These are phyloP conservation scores for Closterium sp. DNA, from an alignment of 139 green algal species.

Conservation along the genomic window DNA sequence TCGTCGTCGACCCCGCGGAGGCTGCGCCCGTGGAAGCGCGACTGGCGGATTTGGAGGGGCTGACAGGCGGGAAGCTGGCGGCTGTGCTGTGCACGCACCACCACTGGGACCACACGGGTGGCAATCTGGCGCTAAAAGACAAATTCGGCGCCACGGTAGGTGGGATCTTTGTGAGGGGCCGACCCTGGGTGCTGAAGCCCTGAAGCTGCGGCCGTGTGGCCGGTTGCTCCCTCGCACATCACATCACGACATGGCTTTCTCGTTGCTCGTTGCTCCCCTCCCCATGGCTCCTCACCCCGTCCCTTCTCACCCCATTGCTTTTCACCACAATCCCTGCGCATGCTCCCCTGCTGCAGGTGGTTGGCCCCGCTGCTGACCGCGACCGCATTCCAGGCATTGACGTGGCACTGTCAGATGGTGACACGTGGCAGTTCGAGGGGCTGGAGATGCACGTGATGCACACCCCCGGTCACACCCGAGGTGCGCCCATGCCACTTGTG, in stretches of 20 bases:
- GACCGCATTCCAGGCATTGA: slow-evolving; percentile 50
- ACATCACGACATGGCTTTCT: too few species aligned
- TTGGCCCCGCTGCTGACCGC: slow-evolving; percentile 42
- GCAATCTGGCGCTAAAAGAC: slow-evolving; percentile 53
- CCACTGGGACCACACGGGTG: slow-evolving; percentile 55
- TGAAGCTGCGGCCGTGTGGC: too few species aligned
- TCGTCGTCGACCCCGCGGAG: slow-evolving; percentile 56
- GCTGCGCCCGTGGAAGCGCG: slow-evolving; percentile 44
- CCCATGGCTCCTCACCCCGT: too few species aligned
- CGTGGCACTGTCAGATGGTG: slow-evolving; percentile 46
- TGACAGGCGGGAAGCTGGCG: slow-evolving; percentile 31
- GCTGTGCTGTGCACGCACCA: slow-evolving; percentile 61
- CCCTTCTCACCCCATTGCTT: neutral
- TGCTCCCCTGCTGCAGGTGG: slow-evolving; percentile 8
- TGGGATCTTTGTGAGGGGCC: neutral
- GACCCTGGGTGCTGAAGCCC: too few species aligned
- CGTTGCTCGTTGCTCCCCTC: too few species aligned
- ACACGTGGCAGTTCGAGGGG: slow-evolving; percentile 53
- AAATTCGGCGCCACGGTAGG: slow-evolving; percentile 18
- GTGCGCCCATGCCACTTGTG: neutral
- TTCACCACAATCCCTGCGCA: neutral
- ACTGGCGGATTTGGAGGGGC: slow-evolving; percentile 25
- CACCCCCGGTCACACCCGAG: slow-evolving; percentile 58
- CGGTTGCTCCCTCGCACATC: too few species aligned
- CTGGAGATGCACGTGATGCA: slow-evolving; percentile 51